Conservation (phyloP, 73 alveolate genomes). For the Blepharisma stoltei region DNA sequence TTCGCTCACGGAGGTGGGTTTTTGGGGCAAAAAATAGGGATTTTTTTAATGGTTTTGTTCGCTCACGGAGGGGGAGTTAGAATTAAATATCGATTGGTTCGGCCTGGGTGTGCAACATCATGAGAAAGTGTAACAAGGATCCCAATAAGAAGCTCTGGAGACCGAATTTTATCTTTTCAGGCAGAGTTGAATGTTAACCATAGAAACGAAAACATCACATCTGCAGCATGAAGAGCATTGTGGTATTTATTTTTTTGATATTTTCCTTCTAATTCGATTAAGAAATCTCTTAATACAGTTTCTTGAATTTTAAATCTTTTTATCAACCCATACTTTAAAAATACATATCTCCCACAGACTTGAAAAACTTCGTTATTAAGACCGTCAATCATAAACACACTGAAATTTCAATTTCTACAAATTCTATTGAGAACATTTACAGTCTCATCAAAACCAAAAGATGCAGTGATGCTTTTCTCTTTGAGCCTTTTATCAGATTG, state of each 20-base stretch:
- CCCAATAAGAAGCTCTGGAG: background rate
- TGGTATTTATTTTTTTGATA: conserved; percentile 48
- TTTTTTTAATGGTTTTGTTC: too few relatives aligned
- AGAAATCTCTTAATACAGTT: background rate
- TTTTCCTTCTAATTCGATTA: background rate
- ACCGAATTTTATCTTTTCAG: background rate
- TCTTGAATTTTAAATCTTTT: background rate
- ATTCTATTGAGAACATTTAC: background rate
- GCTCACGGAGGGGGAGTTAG: too few relatives aligned
- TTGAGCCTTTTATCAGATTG: too few relatives aligned
- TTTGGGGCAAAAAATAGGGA: too few relatives aligned
- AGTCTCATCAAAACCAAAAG: too few relatives aligned
- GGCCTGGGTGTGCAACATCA: conserved; percentile 28
- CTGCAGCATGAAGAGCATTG: conserved; percentile 54
- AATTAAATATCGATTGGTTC: background rate
- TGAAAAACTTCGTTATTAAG: too few relatives aligned
- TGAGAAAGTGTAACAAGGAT: background rate
- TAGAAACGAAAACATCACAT: conserved; percentile 31
- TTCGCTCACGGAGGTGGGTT: too few relatives aligned
- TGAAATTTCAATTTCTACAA: background rate
- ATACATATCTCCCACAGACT: background rate
- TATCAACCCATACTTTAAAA: background rate
- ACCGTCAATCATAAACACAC: background rate
- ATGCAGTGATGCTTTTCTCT: too few relatives aligned
- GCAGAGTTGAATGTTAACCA: background rate